phyloP scores from a whole-genome alignment of 2,329 filamentous ascomycete species.

The Colletotrichum incanum region DNA sequence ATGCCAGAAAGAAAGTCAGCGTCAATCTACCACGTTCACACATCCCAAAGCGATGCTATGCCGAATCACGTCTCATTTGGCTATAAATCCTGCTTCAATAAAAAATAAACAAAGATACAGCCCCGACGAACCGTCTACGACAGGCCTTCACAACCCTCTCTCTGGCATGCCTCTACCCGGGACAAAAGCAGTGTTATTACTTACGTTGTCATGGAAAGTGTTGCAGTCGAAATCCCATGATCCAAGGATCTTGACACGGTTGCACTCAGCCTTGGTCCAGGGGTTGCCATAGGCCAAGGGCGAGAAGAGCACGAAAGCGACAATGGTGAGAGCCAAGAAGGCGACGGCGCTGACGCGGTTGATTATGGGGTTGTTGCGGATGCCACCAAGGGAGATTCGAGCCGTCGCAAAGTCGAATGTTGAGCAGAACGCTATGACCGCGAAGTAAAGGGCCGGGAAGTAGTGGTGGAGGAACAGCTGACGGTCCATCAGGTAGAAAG shows the following conservation, averaged over 20 bases:
- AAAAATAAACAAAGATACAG: neutral
- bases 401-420: constrained; percentile 88
- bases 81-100: constrained; percentile 16
- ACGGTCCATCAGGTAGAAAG: constrained; percentile 97
- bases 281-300: constrained; percentile 93
- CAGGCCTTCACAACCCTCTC: constrained; percentile 41
- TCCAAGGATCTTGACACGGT: constrained; percentile 86
- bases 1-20: constrained; percentile 30
- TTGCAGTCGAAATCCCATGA: constrained; percentile 99
- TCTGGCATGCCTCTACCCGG: constrained; percentile 55
- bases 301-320: constrained; percentile 87
- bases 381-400: constrained; percentile 77
- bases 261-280: constrained; percentile 93
- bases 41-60: neutral
- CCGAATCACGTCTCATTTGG: constrained; percentile 37
- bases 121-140: neutral
- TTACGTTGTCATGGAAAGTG: constrained; percentile 89
- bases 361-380: constrained; percentile 79
- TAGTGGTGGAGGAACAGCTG: constrained; percentile 99
- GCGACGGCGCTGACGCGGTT: constrained; percentile 81
- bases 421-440: constrained; percentile 90
- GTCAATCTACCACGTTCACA: constrained; percentile 5
- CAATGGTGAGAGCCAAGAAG: constrained; percentile 82
- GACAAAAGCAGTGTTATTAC: constrained; percentile 60
- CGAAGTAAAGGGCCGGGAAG: constrained; percentile 96